A percentile compares a stretch with the other conserved stretches of the same genome.
Evolutionary conservation across 2,329 filamentous ascomycete species (phyloP).

Genomic region (Pyricularia sp.): DNA sequence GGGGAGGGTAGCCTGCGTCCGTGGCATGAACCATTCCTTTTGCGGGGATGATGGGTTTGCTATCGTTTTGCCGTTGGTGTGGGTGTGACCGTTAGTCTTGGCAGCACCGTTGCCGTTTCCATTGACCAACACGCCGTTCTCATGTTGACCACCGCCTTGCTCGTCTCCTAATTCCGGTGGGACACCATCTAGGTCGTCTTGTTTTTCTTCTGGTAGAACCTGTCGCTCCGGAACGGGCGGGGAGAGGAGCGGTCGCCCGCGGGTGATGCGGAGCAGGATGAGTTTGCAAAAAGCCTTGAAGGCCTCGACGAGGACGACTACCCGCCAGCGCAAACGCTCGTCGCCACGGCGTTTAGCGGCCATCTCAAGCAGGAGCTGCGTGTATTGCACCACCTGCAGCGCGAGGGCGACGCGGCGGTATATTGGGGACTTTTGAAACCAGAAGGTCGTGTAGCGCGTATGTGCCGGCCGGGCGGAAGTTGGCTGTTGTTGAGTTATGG

Average conservation of each 20-base stretch:
- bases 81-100: slow-evolving; percentile 9
- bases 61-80: slow-evolving; percentile 9
- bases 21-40: slow-evolving; percentile 79
- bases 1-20: slow-evolving; percentile 76
- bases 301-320: slow-evolving; percentile 72
- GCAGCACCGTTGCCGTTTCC: slow-evolving; percentile 9
- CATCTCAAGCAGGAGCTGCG: slow-evolving; percentile 96
- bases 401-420: slow-evolving; percentile 74
- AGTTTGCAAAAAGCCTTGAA: slow-evolving; percentile 78
- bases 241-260: slow-evolving; percentile 67
- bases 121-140: slow-evolving; percentile 7
- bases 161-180: not conserved
- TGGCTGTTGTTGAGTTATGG: slow-evolving; percentile 23
- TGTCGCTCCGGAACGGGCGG: slow-evolving; percentile 81
- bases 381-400: slow-evolving; percentile 85
- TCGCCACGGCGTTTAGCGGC: slow-evolving; percentile 76
- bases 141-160: slow-evolving; percentile 1
- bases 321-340: slow-evolving; percentile 71
- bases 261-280: slow-evolving; percentile 68
- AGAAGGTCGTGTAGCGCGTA: slow-evolving; percentile 54
- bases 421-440: slow-evolving; percentile 48
- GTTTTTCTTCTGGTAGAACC: slow-evolving; percentile 49
- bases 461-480: slow-evolving; percentile 22
- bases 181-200: slow-evolving; percentile 18
- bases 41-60: slow-evolving; percentile 22